Evolutionary conservation across 441 rosid genomes (phyloP), one percentile per base, ranked within the genome.

Genomic region (Croton setiger): DNA sequence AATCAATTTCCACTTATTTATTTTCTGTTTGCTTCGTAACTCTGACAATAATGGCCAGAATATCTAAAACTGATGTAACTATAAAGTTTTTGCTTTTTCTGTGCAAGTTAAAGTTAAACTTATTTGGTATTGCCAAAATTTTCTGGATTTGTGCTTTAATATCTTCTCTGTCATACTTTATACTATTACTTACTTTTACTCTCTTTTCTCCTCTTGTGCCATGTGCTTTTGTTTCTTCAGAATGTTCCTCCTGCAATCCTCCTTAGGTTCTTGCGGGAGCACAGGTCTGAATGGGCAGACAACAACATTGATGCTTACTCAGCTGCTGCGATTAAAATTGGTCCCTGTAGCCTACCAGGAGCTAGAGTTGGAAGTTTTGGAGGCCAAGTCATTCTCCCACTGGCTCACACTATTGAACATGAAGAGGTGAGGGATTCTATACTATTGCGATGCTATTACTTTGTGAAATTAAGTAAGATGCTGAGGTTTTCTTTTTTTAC

Each of bases 241-340:
- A 92, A 95, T 67, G 97, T 95, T 54, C 97, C 97, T 78, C 99
- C 99, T 13, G 96, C 87, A 12, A 87, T 92, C 54, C 96, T 95
- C 36, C 94, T 95, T 17, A 84, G 98, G 75, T 95, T 95, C 72
- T 79, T 95, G 78, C 85, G 97, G 49, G 99, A 95, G 82, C 99
- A 95, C 63, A 81, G 99, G 67, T 95, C 99, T 54, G 99, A 95
- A 75, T 95, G 99, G 99, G 98, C 98, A 23, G 99, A 95, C 73
- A 92, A 86, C 84, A 87, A 79, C 74, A 89, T 92, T 52, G 98
- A 95, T 86, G 96, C 96, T 0, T 95, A 92, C 72, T 79, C 94
- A n/a, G 99, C 97, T 33, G 98, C 98, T 23, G 96, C 98, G 7
- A 86, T 90, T 51, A 95, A 92, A 79, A 90, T 88, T 9, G 99